phyloP scores from a whole-genome alignment of 768 basidiomycete genomes.

The Mycena epipterygia region DNA sequence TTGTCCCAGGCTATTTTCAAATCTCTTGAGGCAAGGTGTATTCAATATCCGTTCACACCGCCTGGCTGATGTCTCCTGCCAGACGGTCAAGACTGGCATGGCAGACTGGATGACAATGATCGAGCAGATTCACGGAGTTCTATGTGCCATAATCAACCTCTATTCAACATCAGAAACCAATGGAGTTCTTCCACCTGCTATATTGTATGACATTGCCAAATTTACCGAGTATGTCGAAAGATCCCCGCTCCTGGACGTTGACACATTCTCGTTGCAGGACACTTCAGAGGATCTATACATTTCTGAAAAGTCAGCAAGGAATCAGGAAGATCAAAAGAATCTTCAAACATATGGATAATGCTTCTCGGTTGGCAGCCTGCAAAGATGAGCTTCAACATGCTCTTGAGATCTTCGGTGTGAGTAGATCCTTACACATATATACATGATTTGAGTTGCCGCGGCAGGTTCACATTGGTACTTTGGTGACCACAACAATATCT shows the following conservation, averaged over 20 bases:
- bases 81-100: not conserved
- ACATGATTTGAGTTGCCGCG: not conserved
- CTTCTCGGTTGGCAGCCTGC: not conserved
- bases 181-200: not conserved
- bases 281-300: not conserved
- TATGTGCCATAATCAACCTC: not conserved
- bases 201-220: conserved; percentile 3
- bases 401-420: not conserved
- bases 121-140: conserved; percentile 5
- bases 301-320: not conserved
- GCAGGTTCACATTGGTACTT: not conserved
- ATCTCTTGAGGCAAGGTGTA: not conserved
- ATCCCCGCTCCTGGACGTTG: not conserved
- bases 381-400: not conserved
- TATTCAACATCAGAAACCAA: not conserved
- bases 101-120: not conserved
- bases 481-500: too few species aligned
- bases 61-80: not conserved
- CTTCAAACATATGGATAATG: not conserved
- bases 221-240: not conserved
- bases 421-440: not conserved
- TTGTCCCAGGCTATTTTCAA: not conserved
- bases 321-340: not conserved
- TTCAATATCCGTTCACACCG: not conserved
- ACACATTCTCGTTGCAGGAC: not conserved